Base-by-base conservation (phyloP, 2,329 filamentous ascomycete genomes). In the Alternaria ventricosa region DNA sequence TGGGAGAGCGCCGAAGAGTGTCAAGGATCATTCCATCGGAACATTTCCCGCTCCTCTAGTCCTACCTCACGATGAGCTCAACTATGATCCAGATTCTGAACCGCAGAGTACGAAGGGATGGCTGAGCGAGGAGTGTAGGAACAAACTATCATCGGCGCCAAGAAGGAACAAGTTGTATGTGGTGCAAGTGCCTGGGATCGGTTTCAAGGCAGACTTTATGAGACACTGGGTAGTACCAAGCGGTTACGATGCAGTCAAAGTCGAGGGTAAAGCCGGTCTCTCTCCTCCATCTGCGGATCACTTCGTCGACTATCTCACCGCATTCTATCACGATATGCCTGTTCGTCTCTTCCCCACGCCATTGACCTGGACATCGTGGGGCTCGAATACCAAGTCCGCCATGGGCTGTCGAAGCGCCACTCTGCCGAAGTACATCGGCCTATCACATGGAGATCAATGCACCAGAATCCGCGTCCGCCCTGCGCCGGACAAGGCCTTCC, bases 11-110 rank as follows among this genome's bases (percentile, higher is more conserved):
- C 36, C 58, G 6, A 61, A 53, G 44, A 57, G 30, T 1, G 50
- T 51, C 7, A 58, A 22, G 20, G 41, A 45, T 36, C 51, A 50
- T 49, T 44, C 69, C 3, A 71, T 66, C 1, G 70, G 69, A 2
- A 50, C 44, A 1, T 91, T 89, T 64, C 89, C 88, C 0, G 86
- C 81, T 0, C 88, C 89, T 0, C 72, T 91, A 6, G 79, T 90
- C 0, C 78, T 91, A 0, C 89, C 89, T 0, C 82, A 80, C 3
- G 89, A 91, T 70, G 86, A 87, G 20, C 80, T 92, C 1, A 83
- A 85, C 0, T 76, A 82, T 33, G 85, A 90, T 43, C 84, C 86
- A 1, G 79, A 84, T 6, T 82, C 81, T 43, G 80, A 83, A 1
- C 77, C 84, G 0, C 88, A 91, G 65, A 85, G 81, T 43, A 79